These are phyloP conservation scores for Penicillium sclerotigenum DNA, from an alignment of 2,329 filamentous ascomycete genomes.

Conservation along the genomic window DNA sequence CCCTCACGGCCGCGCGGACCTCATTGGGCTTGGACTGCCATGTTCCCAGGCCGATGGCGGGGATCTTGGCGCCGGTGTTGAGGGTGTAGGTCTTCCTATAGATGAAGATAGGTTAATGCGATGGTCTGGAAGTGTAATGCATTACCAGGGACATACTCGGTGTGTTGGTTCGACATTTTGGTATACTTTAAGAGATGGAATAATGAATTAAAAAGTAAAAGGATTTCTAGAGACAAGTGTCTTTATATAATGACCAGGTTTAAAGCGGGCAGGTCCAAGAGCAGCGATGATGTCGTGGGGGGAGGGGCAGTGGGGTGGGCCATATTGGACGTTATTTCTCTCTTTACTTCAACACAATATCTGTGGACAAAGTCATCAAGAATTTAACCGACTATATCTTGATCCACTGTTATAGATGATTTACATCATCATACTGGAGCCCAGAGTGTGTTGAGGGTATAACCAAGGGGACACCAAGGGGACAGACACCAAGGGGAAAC, in stretches of 20 bases:
- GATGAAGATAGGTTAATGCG: neutral
- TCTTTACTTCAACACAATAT: neutral
- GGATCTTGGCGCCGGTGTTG: conserved; percentile 50
- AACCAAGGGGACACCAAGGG: neutral
- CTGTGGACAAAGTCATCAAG: neutral
- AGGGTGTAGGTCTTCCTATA: conserved; percentile 44
- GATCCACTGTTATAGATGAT: neutral
- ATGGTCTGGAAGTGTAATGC: neutral
- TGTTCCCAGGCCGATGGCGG: conserved; percentile 53
- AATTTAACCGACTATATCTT: conserved; percentile 6
- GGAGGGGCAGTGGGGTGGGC: neutral
- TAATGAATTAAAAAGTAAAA: neutral
- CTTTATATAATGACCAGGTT: conserved; percentile 10
- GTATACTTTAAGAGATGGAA: neutral
- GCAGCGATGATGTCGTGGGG: conserved; percentile 19
- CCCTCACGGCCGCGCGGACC: conserved; percentile 49
- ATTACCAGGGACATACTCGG: conserved; percentile 14
- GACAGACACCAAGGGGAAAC: neutral
- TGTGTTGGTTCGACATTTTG: conserved; percentile 26
- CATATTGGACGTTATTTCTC: neutral
- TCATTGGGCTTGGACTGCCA: conserved; percentile 56
- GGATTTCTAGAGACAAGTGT: neutral
- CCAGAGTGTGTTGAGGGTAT: neutral
- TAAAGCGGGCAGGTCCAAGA: conserved; percentile 27
- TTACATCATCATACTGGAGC: neutral